Conservation (phyloP, 305 asterid genomes). For the Plantago coronopus region DNA sequence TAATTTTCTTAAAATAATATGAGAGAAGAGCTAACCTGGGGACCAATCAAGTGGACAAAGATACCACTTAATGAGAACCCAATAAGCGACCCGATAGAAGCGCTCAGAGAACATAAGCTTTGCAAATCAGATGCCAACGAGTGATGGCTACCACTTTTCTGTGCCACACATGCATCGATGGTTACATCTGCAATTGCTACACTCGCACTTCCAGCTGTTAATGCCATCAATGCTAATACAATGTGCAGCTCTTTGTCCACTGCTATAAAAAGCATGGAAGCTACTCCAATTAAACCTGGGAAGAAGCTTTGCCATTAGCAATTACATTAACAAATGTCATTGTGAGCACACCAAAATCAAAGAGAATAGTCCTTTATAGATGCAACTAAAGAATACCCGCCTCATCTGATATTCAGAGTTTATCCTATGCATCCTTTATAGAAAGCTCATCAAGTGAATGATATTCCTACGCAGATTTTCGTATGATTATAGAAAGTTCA, state of each 20-base stretch:
- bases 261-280: slow-evolving; percentile 74
- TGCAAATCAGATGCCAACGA: slow-evolving; percentile 90
- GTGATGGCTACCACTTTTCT: slow-evolving; percentile 70
- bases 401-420: too few relatives aligned
- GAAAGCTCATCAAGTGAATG: too few relatives aligned
- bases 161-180: slow-evolving; percentile 92
- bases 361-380: background rate
- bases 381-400: background rate
- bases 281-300: slow-evolving; percentile 67
- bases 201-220: slow-evolving; percentile 89
- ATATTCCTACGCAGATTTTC: too few relatives aligned
- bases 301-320: slow-evolving; percentile 3
- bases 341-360: background rate
- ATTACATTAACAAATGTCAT: background rate
- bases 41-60: slow-evolving; percentile 76
- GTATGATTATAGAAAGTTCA: too few relatives aligned
- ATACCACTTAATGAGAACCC: slow-evolving; percentile 84
- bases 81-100: slow-evolving; percentile 72
- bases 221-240: slow-evolving; percentile 55
- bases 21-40: slow-evolving; percentile 48
- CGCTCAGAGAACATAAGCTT: slow-evolving; percentile 81
- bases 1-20: background rate
- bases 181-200: slow-evolving; percentile 96
- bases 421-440: too few relatives aligned
- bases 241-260: slow-evolving; percentile 63